Evolutionary conservation across 176 grass and related monocot genomes (phyloP).

Genomic region (Carex littledalei): DNA sequence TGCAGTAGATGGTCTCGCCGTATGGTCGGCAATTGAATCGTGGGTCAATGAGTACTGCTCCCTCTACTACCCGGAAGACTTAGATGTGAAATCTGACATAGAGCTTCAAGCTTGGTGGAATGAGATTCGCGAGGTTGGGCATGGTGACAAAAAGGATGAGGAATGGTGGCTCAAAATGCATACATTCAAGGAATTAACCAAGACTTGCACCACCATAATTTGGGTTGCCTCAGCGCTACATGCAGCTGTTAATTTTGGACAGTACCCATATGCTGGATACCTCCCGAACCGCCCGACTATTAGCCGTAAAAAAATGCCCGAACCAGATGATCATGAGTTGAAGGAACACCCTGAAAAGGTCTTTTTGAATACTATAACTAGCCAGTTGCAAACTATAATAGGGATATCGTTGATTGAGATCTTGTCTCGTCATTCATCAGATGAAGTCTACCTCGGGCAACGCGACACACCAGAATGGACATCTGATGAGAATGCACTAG

Average conservation of each 20-base stretch:
- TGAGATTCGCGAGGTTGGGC: slow-evolving; percentile 67
- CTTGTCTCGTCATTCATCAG: slow-evolving; percentile 60
- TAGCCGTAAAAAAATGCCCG: slow-evolving; percentile 55
- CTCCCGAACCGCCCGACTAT: slow-evolving; percentile 66
- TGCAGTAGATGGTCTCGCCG: slow-evolving; percentile 52
- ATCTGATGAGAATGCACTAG: slow-evolving; percentile 40
- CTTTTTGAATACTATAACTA: slow-evolving; percentile 60
- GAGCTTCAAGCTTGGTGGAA: slow-evolving; percentile 90
- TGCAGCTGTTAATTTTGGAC: slow-evolving; percentile 75
- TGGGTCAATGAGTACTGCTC: slow-evolving; percentile 62
- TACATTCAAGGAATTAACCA: slow-evolving; percentile 45
- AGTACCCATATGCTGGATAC: slow-evolving; percentile 70
- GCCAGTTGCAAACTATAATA: slow-evolving; percentile 53
- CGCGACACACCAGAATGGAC: slow-evolving; percentile 69
- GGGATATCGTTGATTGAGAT: slow-evolving; percentile 72
- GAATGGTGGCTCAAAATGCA: slow-evolving; percentile 74
- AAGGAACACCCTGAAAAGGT: slow-evolving; percentile 35
- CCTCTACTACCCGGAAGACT: slow-evolving; percentile 47
- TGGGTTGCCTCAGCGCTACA: slow-evolving; percentile 75
- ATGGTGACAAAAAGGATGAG: slow-evolving; percentile 57
- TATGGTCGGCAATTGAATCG: slow-evolving; percentile 61
- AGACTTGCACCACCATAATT: slow-evolving; percentile 62
- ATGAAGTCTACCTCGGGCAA: slow-evolving; percentile 79
- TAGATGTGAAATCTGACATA: slow-evolving; percentile 26
- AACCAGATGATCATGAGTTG: slow-evolving; percentile 19